These are phyloP conservation scores for Venturia aucupariae DNA, from an alignment of 2,329 filamentous ascomycete genomes.

Conservation along the genomic window DNA sequence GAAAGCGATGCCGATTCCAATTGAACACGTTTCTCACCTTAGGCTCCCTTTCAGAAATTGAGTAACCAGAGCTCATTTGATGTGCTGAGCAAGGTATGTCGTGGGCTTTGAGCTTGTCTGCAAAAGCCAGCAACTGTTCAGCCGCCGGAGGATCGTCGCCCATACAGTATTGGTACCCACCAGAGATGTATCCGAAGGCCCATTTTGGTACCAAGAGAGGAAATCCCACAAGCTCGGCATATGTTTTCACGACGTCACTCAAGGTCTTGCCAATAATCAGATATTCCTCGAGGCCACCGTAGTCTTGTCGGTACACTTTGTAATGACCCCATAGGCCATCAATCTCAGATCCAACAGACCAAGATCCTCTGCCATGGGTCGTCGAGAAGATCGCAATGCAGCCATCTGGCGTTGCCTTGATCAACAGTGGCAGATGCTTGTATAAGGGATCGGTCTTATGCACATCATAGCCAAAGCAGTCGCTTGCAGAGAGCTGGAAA, in stretches of 20 bases:
- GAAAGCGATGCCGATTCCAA: constrained; percentile 63
- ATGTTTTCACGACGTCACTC: constrained; percentile 55
- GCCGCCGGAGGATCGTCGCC: constrained; percentile 45
- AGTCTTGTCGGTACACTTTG: constrained; percentile 65
- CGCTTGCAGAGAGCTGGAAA: constrained; percentile 59
- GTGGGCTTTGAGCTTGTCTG: constrained; percentile 50
- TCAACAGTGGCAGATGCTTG: constrained; percentile 65
- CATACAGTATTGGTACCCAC: constrained; percentile 55
- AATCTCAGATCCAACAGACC: constrained; percentile 61
- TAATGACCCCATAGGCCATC: constrained; percentile 68
- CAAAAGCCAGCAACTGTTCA: constrained; percentile 52
- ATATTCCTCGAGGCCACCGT: constrained; percentile 64
- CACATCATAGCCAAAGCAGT: constrained; percentile 65
- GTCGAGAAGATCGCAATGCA: constrained; percentile 62
- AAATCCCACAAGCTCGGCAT: constrained; percentile 59
- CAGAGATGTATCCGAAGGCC: constrained; percentile 64
- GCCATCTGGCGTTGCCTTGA: constrained; percentile 56
- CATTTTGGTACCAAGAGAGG: constrained; percentile 60
- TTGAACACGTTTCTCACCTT: constrained; percentile 64
- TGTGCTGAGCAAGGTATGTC: constrained; percentile 63
- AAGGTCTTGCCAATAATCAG: constrained; percentile 57
- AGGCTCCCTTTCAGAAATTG: constrained; percentile 55
- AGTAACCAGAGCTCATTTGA: constrained; percentile 66
- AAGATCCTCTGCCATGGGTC: constrained; percentile 53
- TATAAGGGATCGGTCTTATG: constrained; percentile 64